Conservation (phyloP, 768 basidiomycete genomes). For the Coprinopsis marcescibilis region DNA sequence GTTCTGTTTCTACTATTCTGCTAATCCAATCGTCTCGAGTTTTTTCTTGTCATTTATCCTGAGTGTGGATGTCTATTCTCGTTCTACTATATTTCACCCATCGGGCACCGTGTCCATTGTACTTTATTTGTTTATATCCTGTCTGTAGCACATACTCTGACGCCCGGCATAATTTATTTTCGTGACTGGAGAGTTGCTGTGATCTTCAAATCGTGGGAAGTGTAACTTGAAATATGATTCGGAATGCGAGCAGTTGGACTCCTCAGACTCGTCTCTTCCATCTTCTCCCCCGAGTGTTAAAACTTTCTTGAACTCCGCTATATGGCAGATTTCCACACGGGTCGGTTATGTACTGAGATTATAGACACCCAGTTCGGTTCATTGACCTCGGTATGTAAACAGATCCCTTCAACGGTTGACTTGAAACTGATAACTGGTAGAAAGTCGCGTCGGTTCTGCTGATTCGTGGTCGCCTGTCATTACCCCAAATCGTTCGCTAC, state of each 20-base stretch:
- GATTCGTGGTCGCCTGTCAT: conserved; percentile 76
- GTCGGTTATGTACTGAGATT: conserved; percentile 56
- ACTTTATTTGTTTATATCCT: no score
- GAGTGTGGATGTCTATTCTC: no score
- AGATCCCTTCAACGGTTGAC: neutral
- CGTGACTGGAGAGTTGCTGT: no score
- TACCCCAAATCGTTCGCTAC: conserved; percentile 62
- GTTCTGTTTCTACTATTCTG: neutral
- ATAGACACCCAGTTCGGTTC: conserved; percentile 62
- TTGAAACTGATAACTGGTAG: conserved; percentile 34
- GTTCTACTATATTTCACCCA: no score
- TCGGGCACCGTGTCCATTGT: no score
- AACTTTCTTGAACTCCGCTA: neutral
- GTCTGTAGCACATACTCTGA: no score
- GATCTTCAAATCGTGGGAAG: neutral
- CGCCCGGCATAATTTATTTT: no score
- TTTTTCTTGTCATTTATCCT: no score
- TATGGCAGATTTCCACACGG: conserved; percentile 65
- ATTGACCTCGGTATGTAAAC: conserved; percentile 51
- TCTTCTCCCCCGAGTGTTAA: no score
- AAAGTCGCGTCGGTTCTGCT: conserved; percentile 68
- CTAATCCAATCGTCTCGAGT: no score
- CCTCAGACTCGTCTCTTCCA: no score
- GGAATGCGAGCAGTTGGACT: no score
- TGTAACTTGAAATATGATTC: neutral